Evolutionary conservation across 257 asterid species (phyloP).

Genomic region (Solanum chilense): DNA sequence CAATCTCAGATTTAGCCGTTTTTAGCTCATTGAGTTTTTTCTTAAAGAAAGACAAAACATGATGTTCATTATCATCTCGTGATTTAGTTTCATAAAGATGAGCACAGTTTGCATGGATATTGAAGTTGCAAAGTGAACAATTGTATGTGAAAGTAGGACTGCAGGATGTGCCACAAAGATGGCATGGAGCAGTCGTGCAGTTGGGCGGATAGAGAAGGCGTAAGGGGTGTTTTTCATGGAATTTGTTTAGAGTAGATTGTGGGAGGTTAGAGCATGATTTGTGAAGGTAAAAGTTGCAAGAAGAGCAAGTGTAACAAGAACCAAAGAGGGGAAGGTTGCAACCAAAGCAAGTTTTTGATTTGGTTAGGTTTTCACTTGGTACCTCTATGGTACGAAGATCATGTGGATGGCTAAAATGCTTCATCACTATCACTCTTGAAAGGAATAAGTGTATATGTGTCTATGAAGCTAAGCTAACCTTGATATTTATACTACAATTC

Average conservation of each 20-base stretch:
- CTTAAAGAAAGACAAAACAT: neutral
- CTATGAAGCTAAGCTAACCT: neutral
- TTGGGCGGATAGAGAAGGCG: constrained; percentile 5
- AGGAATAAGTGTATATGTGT: neutral
- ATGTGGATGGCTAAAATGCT: constrained; percentile 9
- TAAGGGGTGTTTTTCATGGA: neutral
- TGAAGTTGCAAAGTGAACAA: constrained; percentile 1
- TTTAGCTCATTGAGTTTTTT: neutral
- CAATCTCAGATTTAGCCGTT: neutral
- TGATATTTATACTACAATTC: neutral
- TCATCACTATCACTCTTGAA: neutral
- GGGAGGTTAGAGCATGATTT: constrained; percentile 3
- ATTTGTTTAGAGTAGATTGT: neutral
- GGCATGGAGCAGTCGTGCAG: neutral
- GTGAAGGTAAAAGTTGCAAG: constrained; percentile 9
- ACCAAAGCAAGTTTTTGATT: neutral
- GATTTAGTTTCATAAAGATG: neutral
- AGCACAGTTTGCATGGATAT: constrained; percentile 7
- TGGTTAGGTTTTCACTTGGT: neutral
- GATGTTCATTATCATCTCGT: neutral
- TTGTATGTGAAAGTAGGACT: neutral
- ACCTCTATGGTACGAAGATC: neutral
- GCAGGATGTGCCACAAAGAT: constrained; percentile 1
- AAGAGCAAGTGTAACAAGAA: constrained; percentile 1
- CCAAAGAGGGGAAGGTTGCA: constrained; percentile 5